Conservation (phyloP, 2,329 filamentous ascomycete genomes). For the Teratosphaeria zuluensis region DNA sequence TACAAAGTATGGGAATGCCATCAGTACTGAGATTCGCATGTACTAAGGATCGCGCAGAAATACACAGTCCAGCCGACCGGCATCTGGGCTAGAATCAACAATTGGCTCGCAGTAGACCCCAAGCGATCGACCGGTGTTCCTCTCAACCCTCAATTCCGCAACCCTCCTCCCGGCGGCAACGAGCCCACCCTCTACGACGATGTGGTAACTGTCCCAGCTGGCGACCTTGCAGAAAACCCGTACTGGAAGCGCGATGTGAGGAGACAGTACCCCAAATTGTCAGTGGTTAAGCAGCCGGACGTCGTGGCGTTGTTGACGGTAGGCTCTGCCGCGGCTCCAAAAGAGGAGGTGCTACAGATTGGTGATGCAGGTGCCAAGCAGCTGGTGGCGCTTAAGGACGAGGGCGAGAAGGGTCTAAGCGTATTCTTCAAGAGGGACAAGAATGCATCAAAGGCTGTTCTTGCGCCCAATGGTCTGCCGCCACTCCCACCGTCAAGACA, state of each 20-base stretch:
- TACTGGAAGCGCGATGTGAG: slow-evolving; percentile 94
- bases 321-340: slow-evolving; percentile 71
- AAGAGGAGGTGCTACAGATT: slow-evolving; percentile 65
- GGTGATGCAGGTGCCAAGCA: slow-evolving; percentile 63
- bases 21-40: neutral
- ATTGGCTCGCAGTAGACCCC: slow-evolving; percentile 68
- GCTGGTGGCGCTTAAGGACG: slow-evolving; percentile 66
- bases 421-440: slow-evolving; percentile 61
- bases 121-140: slow-evolving; percentile 86
- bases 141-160: slow-evolving; percentile 84
- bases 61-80: slow-evolving; percentile 87
- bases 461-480: slow-evolving; percentile 71
- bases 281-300: slow-evolving; percentile 73
- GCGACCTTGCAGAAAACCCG: slow-evolving; percentile 79
- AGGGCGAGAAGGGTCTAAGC: slow-evolving; percentile 64
- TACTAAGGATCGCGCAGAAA: slow-evolving; percentile 58
- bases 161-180: slow-evolving; percentile 66
- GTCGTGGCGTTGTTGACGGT: slow-evolving; percentile 76
- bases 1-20: slow-evolving; percentile 4
- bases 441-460: slow-evolving; percentile 44
- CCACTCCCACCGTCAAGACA: slow-evolving; percentile 70
- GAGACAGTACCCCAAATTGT: slow-evolving; percentile 70
- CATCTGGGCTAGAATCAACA: slow-evolving; percentile 77
- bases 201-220: slow-evolving; percentile 73
- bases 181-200: slow-evolving; percentile 68